phyloP scores from a whole-genome alignment of 148 eudicot genomes.

The Vaccinium myrtillus region DNA sequence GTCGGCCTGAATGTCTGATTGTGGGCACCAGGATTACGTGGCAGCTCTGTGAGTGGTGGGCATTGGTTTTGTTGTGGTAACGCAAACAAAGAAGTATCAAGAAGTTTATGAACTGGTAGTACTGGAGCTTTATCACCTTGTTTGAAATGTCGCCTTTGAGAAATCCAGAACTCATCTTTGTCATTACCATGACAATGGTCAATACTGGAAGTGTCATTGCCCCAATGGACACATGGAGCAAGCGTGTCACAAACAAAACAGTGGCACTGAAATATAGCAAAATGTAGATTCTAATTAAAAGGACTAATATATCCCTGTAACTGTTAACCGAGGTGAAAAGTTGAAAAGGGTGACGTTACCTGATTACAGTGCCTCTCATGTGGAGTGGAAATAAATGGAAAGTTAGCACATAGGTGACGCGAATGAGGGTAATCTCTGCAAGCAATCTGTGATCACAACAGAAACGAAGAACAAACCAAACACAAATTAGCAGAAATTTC shows the following conservation, averaged over 20 bases:
- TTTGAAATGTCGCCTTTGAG: slow-evolving; percentile 41
- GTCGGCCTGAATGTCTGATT: slow-evolving; percentile 16
- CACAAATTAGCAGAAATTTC: background rate
- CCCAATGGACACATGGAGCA: slow-evolving; percentile 86
- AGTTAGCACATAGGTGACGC: slow-evolving; percentile 83
- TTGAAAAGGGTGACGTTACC: slow-evolving; percentile 31
- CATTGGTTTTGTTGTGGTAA: slow-evolving; percentile 17
- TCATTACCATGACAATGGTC: slow-evolving; percentile 91
- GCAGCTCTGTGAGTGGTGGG: slow-evolving; percentile 18
- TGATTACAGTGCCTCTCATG: slow-evolving; percentile 62
- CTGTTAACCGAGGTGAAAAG: background rate
- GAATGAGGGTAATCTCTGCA: slow-evolving; percentile 98
- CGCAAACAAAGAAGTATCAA: slow-evolving; percentile 19
- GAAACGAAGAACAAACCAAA: background rate
- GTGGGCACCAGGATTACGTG: background rate
- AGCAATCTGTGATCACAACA: slow-evolving; percentile 61
- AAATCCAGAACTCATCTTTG: slow-evolving; percentile 60
- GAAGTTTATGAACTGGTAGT: slow-evolving; percentile 23
- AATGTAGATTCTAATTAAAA: background rate
- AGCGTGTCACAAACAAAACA: slow-evolving; percentile 91
- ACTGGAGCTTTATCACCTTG: slow-evolving; percentile 30
- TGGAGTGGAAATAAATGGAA: slow-evolving; percentile 62
- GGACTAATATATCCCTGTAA: background rate
- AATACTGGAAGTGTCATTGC: slow-evolving; percentile 41
- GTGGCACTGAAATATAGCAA: slow-evolving; percentile 69